phyloP scores from a whole-genome alignment of 2,329 filamentous ascomycete genomes.

The Ophiostoma piceae region DNA sequence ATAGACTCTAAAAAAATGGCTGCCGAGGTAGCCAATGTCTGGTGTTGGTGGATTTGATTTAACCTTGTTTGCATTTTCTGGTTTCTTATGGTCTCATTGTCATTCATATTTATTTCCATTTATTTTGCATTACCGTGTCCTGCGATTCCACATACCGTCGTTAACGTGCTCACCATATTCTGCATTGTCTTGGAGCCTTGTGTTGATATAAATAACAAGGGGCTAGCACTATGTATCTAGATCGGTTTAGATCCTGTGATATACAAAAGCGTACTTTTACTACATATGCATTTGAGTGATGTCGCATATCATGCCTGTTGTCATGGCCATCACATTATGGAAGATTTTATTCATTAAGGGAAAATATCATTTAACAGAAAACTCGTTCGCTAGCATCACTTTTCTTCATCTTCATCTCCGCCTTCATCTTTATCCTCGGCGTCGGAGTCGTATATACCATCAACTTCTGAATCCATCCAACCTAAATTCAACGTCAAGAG shows the following conservation, averaged over 20 bases:
- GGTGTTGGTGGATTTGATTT: constrained; percentile 16
- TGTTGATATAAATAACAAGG: background rate
- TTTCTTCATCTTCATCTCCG: background rate
- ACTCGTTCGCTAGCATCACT: background rate
- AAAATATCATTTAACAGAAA: background rate
- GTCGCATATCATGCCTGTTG: background rate
- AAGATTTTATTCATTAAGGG: background rate
- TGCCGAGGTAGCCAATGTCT: background rate
- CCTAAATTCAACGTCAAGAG: background rate
- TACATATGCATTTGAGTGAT: background rate
- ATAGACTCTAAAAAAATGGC: background rate
- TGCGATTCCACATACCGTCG: background rate
- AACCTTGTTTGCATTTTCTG: constrained; percentile 6
- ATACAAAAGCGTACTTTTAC: constrained; percentile 1
- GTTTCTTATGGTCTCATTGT: constrained; percentile 2
- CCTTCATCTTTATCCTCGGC: no score
- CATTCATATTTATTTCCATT: constrained; percentile 2
- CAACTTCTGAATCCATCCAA: no score
- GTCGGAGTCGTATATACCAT: no score
- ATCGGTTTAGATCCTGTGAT: background rate
- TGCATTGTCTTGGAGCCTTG: background rate
- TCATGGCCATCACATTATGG: background rate
- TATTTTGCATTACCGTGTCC: background rate
- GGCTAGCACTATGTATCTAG: background rate
- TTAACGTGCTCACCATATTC: background rate